Conservation (phyloP, 2,329 filamentous ascomycete species). For the Aspergillus luchuensis region DNA sequence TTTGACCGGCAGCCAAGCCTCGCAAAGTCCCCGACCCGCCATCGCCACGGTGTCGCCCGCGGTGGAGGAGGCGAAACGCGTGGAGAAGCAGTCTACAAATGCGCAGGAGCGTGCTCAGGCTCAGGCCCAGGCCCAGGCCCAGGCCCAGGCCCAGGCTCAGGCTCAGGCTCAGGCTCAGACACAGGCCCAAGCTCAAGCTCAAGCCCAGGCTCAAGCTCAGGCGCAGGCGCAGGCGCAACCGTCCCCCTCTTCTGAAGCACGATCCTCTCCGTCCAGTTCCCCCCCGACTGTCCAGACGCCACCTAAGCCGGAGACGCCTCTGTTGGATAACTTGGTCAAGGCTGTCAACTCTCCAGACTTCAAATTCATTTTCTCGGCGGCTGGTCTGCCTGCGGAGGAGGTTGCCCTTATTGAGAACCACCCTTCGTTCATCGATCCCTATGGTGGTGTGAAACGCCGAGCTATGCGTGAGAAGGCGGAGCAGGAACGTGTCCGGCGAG, state of each 20-base stretch:
- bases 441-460: conserved; percentile 78
- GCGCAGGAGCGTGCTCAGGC: conserved; percentile 25
- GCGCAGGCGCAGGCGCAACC: conserved; percentile 16
- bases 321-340: conserved; percentile 48
- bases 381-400: conserved; percentile 50
- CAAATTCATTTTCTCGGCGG: conserved; percentile 56
- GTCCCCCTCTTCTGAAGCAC: conserved; percentile 26
- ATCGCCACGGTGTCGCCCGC: conserved; percentile 47
- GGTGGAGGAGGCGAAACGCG: conserved; percentile 37
- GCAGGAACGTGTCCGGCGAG: conserved; percentile 58
- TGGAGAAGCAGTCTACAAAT: conserved; percentile 33
- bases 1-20: conserved; percentile 76
- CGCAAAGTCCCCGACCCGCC: conserved; percentile 73
- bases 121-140: neutral
- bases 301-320: conserved; percentile 28
- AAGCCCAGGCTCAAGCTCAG: neutral
- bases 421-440: conserved; percentile 79
- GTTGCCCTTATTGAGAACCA: conserved; percentile 58
- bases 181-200: neutral
- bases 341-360: conserved; percentile 54
- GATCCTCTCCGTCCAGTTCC: conserved; percentile 25
- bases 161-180: neutral
- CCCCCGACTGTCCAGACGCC: conserved; percentile 20
- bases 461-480: conserved; percentile 72
- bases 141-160: neutral